Evolutionary conservation across 73 alveolate genomes (phyloP).

Genomic region (Stentor roeselii): DNA sequence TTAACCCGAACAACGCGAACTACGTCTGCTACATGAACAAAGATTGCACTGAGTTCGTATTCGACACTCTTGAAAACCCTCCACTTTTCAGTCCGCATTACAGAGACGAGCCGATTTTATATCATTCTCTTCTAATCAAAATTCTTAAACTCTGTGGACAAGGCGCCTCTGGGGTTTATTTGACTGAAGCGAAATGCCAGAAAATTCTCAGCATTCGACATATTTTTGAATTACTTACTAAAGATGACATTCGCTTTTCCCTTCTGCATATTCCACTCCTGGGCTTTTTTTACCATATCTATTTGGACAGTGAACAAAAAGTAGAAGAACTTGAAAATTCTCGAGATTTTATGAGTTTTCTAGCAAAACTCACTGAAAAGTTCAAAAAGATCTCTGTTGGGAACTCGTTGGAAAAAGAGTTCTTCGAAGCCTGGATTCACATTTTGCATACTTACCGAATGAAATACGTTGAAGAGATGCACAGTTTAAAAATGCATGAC

Average conservation of each 20-base stretch:
- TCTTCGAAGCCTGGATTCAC: background rate
- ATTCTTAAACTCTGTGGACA: constrained; percentile 28
- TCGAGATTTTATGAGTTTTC: background rate
- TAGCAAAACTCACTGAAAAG: background rate
- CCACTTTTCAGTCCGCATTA: constrained; percentile 12
- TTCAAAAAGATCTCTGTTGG: background rate
- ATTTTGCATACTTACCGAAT: background rate
- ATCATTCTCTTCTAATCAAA: constrained; percentile 41
- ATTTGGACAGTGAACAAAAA: constrained; percentile 7
- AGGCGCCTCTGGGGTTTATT: constrained; percentile 14
- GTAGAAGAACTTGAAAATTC: constrained; percentile 6
- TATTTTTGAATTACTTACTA: background rate
- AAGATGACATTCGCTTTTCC: background rate
- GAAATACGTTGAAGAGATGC: background rate
- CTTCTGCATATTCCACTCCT: constrained; percentile 3
- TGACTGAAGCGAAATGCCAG: constrained; percentile 27
- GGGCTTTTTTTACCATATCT: background rate
- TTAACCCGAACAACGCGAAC: background rate
- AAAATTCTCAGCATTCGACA: background rate
- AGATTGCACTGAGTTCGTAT: background rate
- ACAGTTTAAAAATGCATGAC: background rate
- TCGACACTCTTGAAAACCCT: background rate
- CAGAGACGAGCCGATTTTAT: constrained; percentile 45
- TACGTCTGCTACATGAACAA: background rate
- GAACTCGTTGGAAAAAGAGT: background rate